These are phyloP conservation scores for Solanum sparsipilum DNA, from an alignment of 257 asterid species.

Conservation along the genomic window DNA sequence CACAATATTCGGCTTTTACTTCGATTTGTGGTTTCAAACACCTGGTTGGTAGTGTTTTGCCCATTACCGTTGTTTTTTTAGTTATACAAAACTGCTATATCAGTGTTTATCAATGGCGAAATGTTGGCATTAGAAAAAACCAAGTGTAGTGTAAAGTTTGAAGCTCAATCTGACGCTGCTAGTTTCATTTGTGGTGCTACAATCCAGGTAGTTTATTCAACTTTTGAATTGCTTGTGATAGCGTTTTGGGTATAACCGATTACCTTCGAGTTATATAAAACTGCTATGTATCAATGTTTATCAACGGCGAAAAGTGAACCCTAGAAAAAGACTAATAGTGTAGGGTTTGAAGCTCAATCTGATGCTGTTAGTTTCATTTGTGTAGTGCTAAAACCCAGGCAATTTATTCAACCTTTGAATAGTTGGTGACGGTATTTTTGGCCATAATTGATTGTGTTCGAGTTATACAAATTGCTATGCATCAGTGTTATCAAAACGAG, in stretches of 20 bases:
- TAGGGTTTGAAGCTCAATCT: background rate
- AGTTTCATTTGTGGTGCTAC: conserved; percentile 84
- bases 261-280: background rate
- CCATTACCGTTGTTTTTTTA: background rate
- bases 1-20: background rate
- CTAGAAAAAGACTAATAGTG: background rate
- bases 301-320: background rate
- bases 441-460: background rate
- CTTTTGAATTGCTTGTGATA: background rate
- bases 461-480: background rate
- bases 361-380: conserved; percentile 85
- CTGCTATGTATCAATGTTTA: background rate
- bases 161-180: conserved; percentile 88
- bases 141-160: background rate
- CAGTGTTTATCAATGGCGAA: background rate
- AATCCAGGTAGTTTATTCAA: conserved; percentile 46
- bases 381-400: conserved; percentile 89
- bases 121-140: background rate
- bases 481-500: background rate
- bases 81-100: background rate
- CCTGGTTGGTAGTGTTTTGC: background rate
- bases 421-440: background rate
- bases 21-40: background rate
- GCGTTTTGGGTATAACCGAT: background rate
- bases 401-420: background rate